Base-by-base conservation (phyloP, 1,284 basidiomycete genomes). In the Malassezia yamatoensis region DNA sequence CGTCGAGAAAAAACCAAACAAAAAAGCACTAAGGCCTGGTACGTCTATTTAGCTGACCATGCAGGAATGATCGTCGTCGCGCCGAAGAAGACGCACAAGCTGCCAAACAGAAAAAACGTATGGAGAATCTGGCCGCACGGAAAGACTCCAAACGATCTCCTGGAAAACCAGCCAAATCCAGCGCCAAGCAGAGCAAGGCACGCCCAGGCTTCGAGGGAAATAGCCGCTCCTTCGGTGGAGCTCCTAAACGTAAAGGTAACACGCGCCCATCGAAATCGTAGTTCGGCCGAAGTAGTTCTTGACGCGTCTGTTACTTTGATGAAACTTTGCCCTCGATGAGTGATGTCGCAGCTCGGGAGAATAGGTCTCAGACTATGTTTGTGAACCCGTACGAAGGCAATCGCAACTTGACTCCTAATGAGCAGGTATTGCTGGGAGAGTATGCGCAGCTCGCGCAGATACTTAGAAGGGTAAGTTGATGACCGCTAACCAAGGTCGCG, bases 401-500 rank as follows among this genome's bases (percentile, higher is more conserved):
- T 41, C 54, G 67, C 13, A 52, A 55, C 5, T 63, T 73, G 35
- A 57, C 59, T 15, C 54, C 59, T 37, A 54, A 52, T 35, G 67
- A 73, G 57, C 62, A 66, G 46, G 64, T 64, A 43, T 58, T 73
- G 6, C 51, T 73, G 10, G 67, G 67, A 51, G 70, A 73, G 49
- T 73, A 73, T 34, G 66, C 67, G 49, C 59, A 68, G 32, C 62
- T 73, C 1, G 70, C 71, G 10, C 62, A 59, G 12, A 71, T 67
- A 9, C 61, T 70, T 41, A 62, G 62, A 38, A 54, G 68, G 21
- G 69, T 71, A 49, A 58, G 67, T 13, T 18, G 40, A 9, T 35
- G 13, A 15, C 13, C 12, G 33, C 41, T 20, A 18, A 18, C 5
- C 52, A 39, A 45, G 65, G 54, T 55, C n/a, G 50, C 59, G 33